Conservation (phyloP, 768 basidiomycete genomes). For the Suillus subaureus region DNA sequence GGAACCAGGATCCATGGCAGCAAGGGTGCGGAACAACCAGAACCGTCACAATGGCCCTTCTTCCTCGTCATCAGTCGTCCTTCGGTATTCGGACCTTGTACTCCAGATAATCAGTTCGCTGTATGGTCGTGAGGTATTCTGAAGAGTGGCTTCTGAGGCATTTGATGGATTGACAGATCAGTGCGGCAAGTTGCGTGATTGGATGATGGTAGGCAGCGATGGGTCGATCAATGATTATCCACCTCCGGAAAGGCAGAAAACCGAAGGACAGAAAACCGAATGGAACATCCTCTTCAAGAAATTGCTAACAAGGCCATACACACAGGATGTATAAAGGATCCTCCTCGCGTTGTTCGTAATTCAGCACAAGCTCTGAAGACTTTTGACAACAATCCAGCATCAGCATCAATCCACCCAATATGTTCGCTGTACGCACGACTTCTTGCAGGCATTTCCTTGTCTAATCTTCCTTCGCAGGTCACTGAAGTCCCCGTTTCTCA, state of each 20-base stretch:
- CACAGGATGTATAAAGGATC: not conserved
- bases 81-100: not conserved
- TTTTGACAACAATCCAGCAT: not conserved
- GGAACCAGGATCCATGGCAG: not conserved
- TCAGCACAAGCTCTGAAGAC: not conserved
- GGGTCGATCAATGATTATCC: not conserved
- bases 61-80: not conserved
- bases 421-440: not conserved
- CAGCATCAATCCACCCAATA: not conserved
- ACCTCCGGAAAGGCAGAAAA: not conserved
- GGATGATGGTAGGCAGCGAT: not conserved
- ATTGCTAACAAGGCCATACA: not conserved
- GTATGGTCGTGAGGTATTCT: not conserved
- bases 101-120: not conserved
- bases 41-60: not conserved
- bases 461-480: not conserved
- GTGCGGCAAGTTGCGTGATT: not conserved
- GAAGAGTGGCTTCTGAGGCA: not conserved
- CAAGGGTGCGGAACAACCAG: not conserved
- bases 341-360: not conserved
- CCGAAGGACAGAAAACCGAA: not conserved
- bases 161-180: not conserved
- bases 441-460: not conserved
- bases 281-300: not conserved
- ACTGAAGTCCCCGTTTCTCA: slow-evolving; percentile 3